Base-by-base conservation (phyloP, 2,329 filamentous ascomycete species). In the Diatrype stigma region DNA sequence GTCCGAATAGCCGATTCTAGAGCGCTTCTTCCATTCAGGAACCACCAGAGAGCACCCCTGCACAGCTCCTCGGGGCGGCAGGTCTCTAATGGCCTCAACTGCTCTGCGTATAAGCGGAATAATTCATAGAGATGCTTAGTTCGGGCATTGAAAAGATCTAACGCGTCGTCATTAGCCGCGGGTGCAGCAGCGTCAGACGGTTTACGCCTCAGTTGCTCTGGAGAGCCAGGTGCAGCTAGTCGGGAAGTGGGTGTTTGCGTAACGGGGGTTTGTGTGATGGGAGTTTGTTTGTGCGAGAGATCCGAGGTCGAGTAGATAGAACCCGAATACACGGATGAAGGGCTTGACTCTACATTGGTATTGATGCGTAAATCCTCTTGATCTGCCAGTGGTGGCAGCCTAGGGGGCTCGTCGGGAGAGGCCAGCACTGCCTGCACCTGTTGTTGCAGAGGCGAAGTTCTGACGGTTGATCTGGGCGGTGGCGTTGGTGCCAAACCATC, bases 11-110 rank as follows among this genome's bases (percentile, higher is more conserved):
- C 76, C 12, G 73, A 69, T 66, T 96, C 92, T 47, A 96, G 76
- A 10, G 85, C 84, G 62, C 85, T 82, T 54, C 91, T 85, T 19
- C 91, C 92, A 59, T 83, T 87, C 44, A 96, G 66, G 63, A 96
- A 95, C 92, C 92, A 96, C 92, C 92, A 96, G 1, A 89, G 74
- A 3, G 84, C 85, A 22, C 85, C 86, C 51, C 89, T 80, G 10
- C 87, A 76, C 73, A 92, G 86, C 53, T 90, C 82, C 45, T 79
- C 75, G 0, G 86, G 76, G 0, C 82, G 74, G 47, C 82, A 86
- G 28, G 79, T 77, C 50, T 81, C 76, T 4, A 91, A 66, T 0
- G 89, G 84, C 55, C 82, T 84, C 28, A 86, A 76, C 30, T 85
- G 80, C 66, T 96, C 89, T 0, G 90, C 86, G 51, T 92, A 89